Evolutionary conservation across 129 eudicot genomes (phyloP), one percentile per base, ranked within the genome.

Genomic region (Silybum marianum): DNA sequence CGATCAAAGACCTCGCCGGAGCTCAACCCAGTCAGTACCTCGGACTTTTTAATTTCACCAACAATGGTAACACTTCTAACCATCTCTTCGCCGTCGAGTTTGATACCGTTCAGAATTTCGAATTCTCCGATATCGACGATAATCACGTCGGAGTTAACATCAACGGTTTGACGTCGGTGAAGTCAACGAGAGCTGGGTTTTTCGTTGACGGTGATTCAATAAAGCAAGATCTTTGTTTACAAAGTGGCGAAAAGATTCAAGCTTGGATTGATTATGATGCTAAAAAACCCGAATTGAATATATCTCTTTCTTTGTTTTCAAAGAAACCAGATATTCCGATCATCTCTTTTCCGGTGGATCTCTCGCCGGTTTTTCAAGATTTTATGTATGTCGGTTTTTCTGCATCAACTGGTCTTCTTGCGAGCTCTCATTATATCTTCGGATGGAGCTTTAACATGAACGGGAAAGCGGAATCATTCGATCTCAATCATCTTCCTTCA

Each of bases 381-480:
- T 25, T 30, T 14, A 91, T 93, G 92, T 91, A 85, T 46, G 87
- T 91, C 3, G 97, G 98, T 14, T 93, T 93, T 81, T 91, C 94
- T 39, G 81, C 92, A 16, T 87, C 98, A 0, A 93, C 97, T 0
- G 94, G 98, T 40, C 60, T 77, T 82, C 88, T 91, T 18, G 87
- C 91, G 0, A 86, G 94, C 74, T 83, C 87, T 0, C 97, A 93
- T 88, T 86, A 89, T 70, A 30, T 93, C 2, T 68, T 86, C 62
- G 94, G 96, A 13, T 89, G 98, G 97, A 91, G 94, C 84, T 91
- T 93, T 51, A 88, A 86, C 73, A 83, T 89, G 80, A 89, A 72
- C 18, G 94, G 98, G 14, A 69, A 84, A 14, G 81, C 90, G 0
- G 9, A 82, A 34, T 68, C 86, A 0, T 76, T 89, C 13, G 72